A percentile compares a stretch with the other conserved stretches of the same genome.
phyloP scores from a whole-genome alignment of 2,329 filamentous ascomycete species.

The Geosmithia putterillii region DNA sequence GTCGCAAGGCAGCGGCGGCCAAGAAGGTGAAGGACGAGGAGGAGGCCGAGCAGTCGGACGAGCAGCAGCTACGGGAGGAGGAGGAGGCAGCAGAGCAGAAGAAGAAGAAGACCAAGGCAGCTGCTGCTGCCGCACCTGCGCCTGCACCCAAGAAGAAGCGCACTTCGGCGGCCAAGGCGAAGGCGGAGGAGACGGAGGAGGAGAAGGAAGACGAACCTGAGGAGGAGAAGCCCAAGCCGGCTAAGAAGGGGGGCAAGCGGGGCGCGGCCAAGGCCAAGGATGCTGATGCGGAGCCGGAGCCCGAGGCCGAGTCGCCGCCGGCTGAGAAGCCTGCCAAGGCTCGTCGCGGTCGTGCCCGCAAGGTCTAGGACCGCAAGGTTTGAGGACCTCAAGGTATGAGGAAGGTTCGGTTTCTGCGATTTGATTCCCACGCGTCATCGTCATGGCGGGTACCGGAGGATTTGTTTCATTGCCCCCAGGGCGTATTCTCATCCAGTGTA shows the following conservation, averaged over 20 bases:
- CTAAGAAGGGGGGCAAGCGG: constrained; percentile 5
- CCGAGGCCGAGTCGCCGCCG: constrained; percentile 4
- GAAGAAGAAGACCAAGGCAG: constrained; percentile 5
- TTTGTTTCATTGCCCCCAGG: not conserved
- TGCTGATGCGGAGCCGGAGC: constrained; percentile 1
- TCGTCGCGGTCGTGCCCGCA: constrained; percentile 15
- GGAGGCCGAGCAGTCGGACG: not conserved
- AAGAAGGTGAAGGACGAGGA: constrained; percentile 6
- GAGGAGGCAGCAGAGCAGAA: constrained; percentile 3
- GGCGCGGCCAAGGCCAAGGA: not conserved
- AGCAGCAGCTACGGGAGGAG: not conserved
- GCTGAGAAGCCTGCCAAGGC: not conserved
- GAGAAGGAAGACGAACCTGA: not conserved
- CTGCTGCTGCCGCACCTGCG: not conserved
- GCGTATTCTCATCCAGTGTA: not conserved
- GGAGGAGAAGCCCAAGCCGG: constrained; percentile 5
- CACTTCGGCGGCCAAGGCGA: constrained; percentile 6
- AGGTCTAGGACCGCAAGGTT: constrained; percentile 3
- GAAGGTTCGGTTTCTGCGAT: no score
- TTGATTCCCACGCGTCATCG: no score
- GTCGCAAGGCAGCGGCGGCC: constrained; percentile 6
- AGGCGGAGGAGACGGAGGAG: constrained; percentile 5
- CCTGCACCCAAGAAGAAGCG: constrained; percentile 4
- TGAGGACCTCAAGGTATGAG: no score
- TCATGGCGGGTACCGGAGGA: no score